Evolutionary conservation across 768 basidiomycete species (phyloP).

Genomic region (Saitozyma podzolica): DNA sequence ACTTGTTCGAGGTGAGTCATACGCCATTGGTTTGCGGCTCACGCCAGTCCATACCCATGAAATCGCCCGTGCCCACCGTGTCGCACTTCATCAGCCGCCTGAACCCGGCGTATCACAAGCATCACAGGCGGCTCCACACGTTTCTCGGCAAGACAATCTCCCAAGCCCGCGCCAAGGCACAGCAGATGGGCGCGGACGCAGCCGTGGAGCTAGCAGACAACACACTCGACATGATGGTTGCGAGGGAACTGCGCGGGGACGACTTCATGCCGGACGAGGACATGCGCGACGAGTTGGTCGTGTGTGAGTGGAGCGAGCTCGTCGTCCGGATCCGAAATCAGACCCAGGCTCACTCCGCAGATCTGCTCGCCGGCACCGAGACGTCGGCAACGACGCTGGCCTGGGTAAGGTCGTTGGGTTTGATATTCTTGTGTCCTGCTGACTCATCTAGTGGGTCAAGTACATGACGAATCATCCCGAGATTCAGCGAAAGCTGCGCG

Average conservation of each 20-base stretch:
- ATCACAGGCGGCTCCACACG: slow-evolving; percentile 11
- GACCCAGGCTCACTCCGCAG: slow-evolving; percentile 8
- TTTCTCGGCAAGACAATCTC: slow-evolving; percentile 25
- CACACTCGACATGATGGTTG: slow-evolving; percentile 43
- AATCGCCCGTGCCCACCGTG: slow-evolving; percentile 20
- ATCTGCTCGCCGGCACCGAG: slow-evolving; percentile 41
- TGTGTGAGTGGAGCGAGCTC: slow-evolving; percentile 19
- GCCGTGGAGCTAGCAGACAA: slow-evolving; percentile 41
- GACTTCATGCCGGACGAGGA: slow-evolving; percentile 37
- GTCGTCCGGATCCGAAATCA: not conserved
- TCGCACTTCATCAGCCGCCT: slow-evolving; percentile 25
- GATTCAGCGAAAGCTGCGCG: slow-evolving; percentile 34
- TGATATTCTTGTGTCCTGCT: not conserved
- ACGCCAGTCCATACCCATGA: slow-evolving; percentile 26
- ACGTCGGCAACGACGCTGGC: slow-evolving; percentile 34
- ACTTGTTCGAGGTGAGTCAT: slow-evolving; percentile 34
- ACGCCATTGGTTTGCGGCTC: not conserved
- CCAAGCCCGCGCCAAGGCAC: slow-evolving; percentile 21
- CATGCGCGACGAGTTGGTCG: slow-evolving; percentile 41
- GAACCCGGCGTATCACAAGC: slow-evolving; percentile 17
- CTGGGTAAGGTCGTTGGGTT: slow-evolving; percentile 21
- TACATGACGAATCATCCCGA: slow-evolving; percentile 41
- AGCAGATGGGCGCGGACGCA: slow-evolving; percentile 21
- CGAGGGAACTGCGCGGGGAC: slow-evolving; percentile 28
- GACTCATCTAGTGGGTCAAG: slow-evolving; percentile 33